These are phyloP conservation scores for Zarea fungicola DNA, from an alignment of 2,329 filamentous ascomycete genomes.

Conservation along the genomic window DNA sequence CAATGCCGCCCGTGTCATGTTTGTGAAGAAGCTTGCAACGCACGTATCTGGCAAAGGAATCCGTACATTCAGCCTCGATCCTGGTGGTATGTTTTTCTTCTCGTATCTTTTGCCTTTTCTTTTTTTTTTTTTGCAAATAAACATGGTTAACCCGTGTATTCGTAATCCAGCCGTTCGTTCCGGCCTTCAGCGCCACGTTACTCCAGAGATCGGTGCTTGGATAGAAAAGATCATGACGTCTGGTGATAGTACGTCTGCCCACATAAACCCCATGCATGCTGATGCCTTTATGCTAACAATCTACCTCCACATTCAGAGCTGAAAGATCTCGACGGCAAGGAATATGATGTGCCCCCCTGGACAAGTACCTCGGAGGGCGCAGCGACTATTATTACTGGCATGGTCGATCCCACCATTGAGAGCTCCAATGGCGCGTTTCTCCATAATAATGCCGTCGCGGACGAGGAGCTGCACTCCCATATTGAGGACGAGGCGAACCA, in stretches of 20 bases:
- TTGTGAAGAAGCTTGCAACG: constrained; percentile 12
- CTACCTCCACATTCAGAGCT: not conserved
- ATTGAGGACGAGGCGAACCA: constrained; percentile 31
- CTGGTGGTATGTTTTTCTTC: constrained; percentile 11
- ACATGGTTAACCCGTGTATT: no score
- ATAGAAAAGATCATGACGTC: not conserved
- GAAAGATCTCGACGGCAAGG: constrained; percentile 12
- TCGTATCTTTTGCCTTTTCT: not conserved
- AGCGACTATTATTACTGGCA: constrained; percentile 15
- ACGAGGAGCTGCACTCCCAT: constrained; percentile 12
- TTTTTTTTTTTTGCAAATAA: no score
- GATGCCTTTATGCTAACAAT: not conserved
- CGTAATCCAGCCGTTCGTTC: not conserved
- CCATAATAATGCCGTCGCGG: constrained; percentile 12
- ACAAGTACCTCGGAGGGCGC: constrained; percentile 33
- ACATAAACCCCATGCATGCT: not conserved
- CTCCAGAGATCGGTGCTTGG: constrained; percentile 27
- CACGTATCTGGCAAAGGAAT: constrained; percentile 11
- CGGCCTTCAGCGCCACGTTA: not conserved
- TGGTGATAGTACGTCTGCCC: not conserved
- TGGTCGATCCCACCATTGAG: constrained; percentile 15
- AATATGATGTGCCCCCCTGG: constrained; percentile 2
- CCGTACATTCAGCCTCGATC: constrained; percentile 14
- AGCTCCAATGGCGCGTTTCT: constrained; percentile 9
- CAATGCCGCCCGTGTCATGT: constrained; percentile 14